Percentiles rank a stretch among this genome's conserved stretches.
phyloP scores from a whole-genome alignment of 345 rosid species.

The Mangifera indica region DNA sequence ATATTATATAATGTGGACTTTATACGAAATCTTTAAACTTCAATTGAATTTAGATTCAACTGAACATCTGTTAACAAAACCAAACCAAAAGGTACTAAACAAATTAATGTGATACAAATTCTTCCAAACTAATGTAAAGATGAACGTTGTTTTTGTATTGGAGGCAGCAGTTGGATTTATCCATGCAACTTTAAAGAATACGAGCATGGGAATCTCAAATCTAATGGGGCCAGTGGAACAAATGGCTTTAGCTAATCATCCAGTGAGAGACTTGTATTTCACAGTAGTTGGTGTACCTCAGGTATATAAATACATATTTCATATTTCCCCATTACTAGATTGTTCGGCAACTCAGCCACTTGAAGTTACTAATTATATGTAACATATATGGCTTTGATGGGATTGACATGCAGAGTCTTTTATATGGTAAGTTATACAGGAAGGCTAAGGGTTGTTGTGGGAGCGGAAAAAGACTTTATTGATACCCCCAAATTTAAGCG shows the following conservation, averaged over 20 bases:
- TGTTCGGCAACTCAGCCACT: too few relatives aligned
- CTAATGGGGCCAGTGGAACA: constrained; percentile 38
- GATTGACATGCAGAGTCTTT: constrained; percentile 28
- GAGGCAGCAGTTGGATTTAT: not conserved
- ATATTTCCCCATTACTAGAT: not conserved
- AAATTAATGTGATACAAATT: too few relatives aligned
- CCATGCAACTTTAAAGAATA: constrained; percentile 18
- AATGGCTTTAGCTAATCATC: constrained; percentile 37
- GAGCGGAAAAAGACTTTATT: not conserved
- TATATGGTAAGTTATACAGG: not conserved
- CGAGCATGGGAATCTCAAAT: constrained; percentile 41
- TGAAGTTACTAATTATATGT: not conserved
- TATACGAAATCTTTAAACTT: too few relatives aligned
- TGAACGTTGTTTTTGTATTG: too few relatives aligned
- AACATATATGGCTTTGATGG: not conserved
- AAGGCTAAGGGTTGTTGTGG: constrained; percentile 4
- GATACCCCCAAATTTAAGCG: not conserved
- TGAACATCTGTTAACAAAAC: too few relatives aligned
- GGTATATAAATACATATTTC: constrained; percentile 9
- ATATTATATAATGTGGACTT: not conserved
- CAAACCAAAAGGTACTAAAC: too few relatives aligned
- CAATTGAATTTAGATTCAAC: too few relatives aligned
- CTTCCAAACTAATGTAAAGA: too few relatives aligned
- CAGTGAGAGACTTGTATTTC: constrained; percentile 36
- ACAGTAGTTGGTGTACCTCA: constrained; percentile 33